These are phyloP conservation scores for Cystoderma amianthinum DNA, from an alignment of 768 basidiomycete genomes.

Conservation along the genomic window DNA sequence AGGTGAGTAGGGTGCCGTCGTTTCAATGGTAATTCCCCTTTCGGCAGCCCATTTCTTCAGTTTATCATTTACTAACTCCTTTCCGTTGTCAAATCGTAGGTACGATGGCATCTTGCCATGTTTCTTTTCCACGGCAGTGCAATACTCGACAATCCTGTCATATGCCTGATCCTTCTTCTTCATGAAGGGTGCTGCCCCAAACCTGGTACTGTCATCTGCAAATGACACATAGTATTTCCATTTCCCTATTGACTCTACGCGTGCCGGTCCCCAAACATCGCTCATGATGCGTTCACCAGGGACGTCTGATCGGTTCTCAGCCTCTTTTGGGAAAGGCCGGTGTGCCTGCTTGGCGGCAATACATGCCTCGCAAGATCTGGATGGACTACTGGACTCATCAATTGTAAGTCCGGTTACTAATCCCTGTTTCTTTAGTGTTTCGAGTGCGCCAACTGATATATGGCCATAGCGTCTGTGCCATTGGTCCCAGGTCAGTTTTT, in stretches of 20 bases:
- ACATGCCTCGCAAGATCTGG: constrained; percentile 22
- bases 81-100: constrained; percentile 21
- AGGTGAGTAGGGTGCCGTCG: constrained; percentile 25
- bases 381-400: constrained; percentile 9
- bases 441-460: constrained; percentile 12
- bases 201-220: constrained; percentile 10
- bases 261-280: constrained; percentile 25
- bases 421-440: constrained; percentile 8
- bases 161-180: constrained; percentile 9
- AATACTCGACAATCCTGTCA: constrained; percentile 9
- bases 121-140: constrained; percentile 8
- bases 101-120: constrained; percentile 1
- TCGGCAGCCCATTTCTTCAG: constrained; percentile 12
- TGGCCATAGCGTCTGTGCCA: constrained; percentile 20
- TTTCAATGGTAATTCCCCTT: constrained; percentile 21
- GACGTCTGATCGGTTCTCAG: constrained; percentile 11
- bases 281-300: constrained; percentile 12
- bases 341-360: constrained; percentile 25
- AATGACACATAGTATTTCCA: constrained; percentile 19
- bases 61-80: constrained; percentile 18
- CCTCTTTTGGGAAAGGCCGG: constrained; percentile 21
- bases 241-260: constrained; percentile 11
- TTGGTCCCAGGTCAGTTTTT: constrained; percentile 1
- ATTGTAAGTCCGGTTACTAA: constrained; percentile 15
- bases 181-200: constrained; percentile 9